Base-by-base conservation (phyloP, 441 rosid genomes). In the Corymbia calophylla region DNA sequence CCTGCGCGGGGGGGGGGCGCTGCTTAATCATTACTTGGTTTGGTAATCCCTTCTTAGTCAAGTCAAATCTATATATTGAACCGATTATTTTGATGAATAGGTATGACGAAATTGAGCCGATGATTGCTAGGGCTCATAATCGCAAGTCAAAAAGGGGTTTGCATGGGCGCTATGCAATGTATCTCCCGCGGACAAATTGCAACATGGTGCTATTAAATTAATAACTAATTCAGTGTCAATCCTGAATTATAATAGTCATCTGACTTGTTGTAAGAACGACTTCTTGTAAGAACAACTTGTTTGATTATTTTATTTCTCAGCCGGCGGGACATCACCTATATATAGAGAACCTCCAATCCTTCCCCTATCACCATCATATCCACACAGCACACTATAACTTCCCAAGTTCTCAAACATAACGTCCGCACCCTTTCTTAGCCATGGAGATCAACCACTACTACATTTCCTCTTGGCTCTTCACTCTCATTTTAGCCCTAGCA, bases 401-500 rank as follows among this genome's bases (percentile, higher is more conserved):
- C 15, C 51, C 51, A 12, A 77, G 51, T 23, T 23, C 51, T 77
- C 84, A 44, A 77, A 44, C 84, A 77, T 27, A 39, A 23, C 15
- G 84, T 77, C 82, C 51, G 51, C 51, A 77, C 84, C 23, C 84
- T 77, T 77, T 39, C 84, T 77, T 23, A 47, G 84, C 51, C 84
- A 77, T 77, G 84, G 84, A 77, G n/a, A 77, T 77, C n/a, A 23
- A 77, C 51, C 18, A 44, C 84, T 77, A 5, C 47, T 77, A 5
- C 47, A 60, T 90, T 66, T 89, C 92, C 89, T 87, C 93, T 47
- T 93, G 93, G 92, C 17, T 91, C 84, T 90, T 92, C 85, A 77
- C 93, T 77, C 89, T 90, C 91, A 86, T 94, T 58, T 93, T 93
- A 84, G 92, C 94, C 48, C 88, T 92, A 15, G 54, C 93, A 44